Conservation (phyloP, 257 asterid genomes). For the Salvia splendens region DNA sequence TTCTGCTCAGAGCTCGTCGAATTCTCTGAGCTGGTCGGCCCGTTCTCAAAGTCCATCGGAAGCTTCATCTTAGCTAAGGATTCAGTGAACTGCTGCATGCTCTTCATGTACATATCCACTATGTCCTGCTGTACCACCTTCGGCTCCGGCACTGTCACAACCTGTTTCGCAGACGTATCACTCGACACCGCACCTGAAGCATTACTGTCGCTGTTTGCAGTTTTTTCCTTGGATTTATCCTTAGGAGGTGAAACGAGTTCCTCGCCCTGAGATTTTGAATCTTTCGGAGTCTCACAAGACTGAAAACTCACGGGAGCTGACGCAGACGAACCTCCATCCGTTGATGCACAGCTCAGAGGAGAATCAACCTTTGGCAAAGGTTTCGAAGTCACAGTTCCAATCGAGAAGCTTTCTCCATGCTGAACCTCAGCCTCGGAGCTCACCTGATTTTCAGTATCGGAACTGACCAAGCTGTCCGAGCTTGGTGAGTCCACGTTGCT, state of each 20-base stretch:
- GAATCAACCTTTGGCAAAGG: constrained; percentile 53
- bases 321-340: constrained; percentile 49
- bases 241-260: constrained; percentile 50
- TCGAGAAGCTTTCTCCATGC: constrained; percentile 43
- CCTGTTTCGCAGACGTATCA: constrained; percentile 47
- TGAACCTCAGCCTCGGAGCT: constrained; percentile 47
- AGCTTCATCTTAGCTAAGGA: constrained; percentile 97
- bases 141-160: constrained; percentile 56
- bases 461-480: constrained; percentile 56
- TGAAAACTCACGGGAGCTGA: constrained; percentile 50
- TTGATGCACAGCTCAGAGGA: constrained; percentile 64
- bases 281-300: constrained; percentile 55
- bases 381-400: constrained; percentile 27
- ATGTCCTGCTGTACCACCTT: constrained; percentile 92
- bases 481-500: constrained; percentile 55
- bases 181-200: constrained; percentile 38
- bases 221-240: constrained; percentile 45
- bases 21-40: constrained; percentile 73
- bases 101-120: constrained; percentile 97
- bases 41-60: constrained; percentile 75
- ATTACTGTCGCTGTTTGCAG: constrained; percentile 39
- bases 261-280: constrained; percentile 43
- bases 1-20: constrained; percentile 77
- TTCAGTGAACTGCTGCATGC: constrained; percentile 96
- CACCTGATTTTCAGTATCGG: constrained; percentile 60